These are phyloP conservation scores for Neurospora sp. DNA, from an alignment of 495 filamentous ascomycete species.

Conservation along the genomic window DNA sequence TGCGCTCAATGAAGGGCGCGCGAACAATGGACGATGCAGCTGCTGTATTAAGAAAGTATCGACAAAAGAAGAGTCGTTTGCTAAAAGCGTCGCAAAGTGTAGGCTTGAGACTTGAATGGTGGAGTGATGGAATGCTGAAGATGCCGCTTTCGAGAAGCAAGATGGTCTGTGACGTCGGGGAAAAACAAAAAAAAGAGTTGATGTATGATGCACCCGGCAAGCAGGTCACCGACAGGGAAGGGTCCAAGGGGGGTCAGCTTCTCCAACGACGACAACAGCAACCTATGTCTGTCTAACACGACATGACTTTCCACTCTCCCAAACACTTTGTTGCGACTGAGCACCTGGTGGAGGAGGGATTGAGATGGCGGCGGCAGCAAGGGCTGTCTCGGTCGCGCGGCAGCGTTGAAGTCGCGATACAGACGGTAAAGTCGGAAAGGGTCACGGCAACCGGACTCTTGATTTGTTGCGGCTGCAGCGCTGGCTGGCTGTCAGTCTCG, in stretches of 20 bases:
- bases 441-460: background rate
- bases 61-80: conserved; percentile 1
- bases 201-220: background rate
- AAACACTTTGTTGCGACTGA: background rate
- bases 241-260: background rate
- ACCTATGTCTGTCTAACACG: background rate
- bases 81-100: conserved; percentile 7
- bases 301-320: background rate
- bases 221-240: background rate
- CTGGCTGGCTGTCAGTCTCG: background rate
- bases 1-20: background rate
- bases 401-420: background rate
- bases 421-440: background rate
- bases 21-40: conserved; percentile 23
- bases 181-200: conserved; percentile 4
- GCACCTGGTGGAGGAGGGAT: background rate
- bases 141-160: background rate
- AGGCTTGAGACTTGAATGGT: background rate
- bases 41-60: conserved; percentile 22
- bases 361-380: background rate
- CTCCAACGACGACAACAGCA: background rate
- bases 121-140: background rate
- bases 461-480: background rate
- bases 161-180: background rate
- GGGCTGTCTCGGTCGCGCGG: background rate